phyloP scores from a whole-genome alignment of 108 stramenopile species.

The Nitzschia sp. region DNA sequence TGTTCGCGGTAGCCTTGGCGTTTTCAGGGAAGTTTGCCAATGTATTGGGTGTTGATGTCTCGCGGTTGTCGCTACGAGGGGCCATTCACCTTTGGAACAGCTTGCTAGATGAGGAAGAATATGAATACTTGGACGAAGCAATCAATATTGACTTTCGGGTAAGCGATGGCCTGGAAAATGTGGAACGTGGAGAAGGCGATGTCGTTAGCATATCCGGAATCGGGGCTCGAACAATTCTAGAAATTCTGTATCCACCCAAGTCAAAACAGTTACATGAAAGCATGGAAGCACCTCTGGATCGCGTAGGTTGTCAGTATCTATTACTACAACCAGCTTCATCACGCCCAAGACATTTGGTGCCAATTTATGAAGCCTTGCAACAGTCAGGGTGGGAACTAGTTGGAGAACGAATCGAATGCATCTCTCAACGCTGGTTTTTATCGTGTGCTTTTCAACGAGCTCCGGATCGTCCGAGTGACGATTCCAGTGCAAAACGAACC shows the following conservation, averaged over 20 bases:
- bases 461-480: neutral
- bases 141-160: constrained; percentile 55
- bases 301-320: constrained; percentile 43
- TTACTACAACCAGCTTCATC: constrained; percentile 78
- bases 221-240: constrained; percentile 71
- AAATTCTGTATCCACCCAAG: constrained; percentile 42
- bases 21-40: constrained; percentile 49
- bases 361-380: constrained; percentile 61
- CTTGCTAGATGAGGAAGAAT: constrained; percentile 1
- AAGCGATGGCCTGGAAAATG: constrained; percentile 57
- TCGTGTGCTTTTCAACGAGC: constrained; percentile 43
- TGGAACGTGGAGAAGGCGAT: constrained; percentile 64
- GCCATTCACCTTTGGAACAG: constrained; percentile 29
- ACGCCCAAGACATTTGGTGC: constrained; percentile 55
- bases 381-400: constrained; percentile 45
- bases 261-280: neutral
- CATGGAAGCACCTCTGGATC: constrained; percentile 30
- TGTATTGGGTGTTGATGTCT: constrained; percentile 74
- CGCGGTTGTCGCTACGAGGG: constrained; percentile 56
- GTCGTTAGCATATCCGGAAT: constrained; percentile 78
- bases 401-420: constrained; percentile 59
- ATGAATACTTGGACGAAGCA: neutral
- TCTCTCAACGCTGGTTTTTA: constrained; percentile 65
- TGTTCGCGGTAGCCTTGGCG: constrained; percentile 66
- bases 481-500: neutral